Conservation (phyloP, 1,284 basidiomycete genomes). For the Wolfiporia cocos region DNA sequence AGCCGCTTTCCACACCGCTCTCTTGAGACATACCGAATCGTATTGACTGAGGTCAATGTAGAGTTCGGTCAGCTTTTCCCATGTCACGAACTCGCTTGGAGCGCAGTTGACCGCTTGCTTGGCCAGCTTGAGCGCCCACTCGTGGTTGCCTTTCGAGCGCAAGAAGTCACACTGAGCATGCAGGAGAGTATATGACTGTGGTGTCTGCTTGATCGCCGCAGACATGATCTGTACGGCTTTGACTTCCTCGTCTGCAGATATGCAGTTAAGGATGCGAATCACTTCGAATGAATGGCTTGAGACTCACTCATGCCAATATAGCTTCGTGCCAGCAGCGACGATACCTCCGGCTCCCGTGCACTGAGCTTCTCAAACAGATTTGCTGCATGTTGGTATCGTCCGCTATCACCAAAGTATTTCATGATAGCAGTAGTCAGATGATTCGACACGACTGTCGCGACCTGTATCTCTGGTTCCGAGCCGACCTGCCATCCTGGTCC, state of each 20-base stretch:
- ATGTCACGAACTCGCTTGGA: slow-evolving; percentile 96
- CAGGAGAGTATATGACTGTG: slow-evolving; percentile 92
- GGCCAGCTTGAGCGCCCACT: slow-evolving; percentile 92
- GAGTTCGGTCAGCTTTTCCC: slow-evolving; percentile 95
- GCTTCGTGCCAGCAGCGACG: slow-evolving; percentile 81
- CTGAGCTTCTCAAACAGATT: slow-evolving; percentile 94
- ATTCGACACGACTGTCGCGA: slow-evolving; percentile 96
- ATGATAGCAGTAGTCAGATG: slow-evolving; percentile 93
- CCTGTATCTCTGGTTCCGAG: slow-evolving; percentile 97
- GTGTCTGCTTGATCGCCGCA: slow-evolving; percentile 76
- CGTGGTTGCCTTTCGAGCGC: slow-evolving; percentile 74
- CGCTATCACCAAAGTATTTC: slow-evolving; percentile 96
- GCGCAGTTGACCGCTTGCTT: slow-evolving; percentile 96
- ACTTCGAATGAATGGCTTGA: neutral
- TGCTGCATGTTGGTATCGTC: slow-evolving; percentile 82
- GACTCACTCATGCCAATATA: slow-evolving; percentile 96
- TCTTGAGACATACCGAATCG: slow-evolving; percentile 50
- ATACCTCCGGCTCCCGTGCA: slow-evolving; percentile 84
- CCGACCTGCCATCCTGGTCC: slow-evolving; percentile 93
- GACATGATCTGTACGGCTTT: slow-evolving; percentile 96
- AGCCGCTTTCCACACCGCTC: neutral
- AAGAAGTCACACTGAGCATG: slow-evolving; percentile 95
- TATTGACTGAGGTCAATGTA: slow-evolving; percentile 90
- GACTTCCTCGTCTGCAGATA: slow-evolving; percentile 83
- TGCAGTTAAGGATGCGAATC: neutral